phyloP scores from a whole-genome alignment of 306 rosid species.

The Castanea mollissima region DNA sequence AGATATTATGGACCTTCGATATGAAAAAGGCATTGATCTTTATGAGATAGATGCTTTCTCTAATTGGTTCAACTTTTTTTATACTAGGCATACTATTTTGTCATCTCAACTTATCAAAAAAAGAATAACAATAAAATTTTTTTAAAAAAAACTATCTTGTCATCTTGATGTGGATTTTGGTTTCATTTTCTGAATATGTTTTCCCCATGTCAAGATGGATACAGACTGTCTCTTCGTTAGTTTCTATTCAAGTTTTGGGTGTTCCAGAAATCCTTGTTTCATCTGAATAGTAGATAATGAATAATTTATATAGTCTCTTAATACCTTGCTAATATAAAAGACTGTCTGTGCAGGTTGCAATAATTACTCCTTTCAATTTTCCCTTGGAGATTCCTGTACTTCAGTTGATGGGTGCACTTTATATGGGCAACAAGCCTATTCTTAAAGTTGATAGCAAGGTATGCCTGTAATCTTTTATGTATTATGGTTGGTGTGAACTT shows the following conservation, averaged over 20 bases:
- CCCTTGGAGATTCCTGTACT: constrained; percentile 97
- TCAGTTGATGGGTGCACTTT: constrained; percentile 98
- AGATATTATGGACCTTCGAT: background rate
- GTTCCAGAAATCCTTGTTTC: background rate
- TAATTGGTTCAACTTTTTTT: background rate
- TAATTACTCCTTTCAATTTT: constrained; percentile 92
- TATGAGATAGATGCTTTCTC: constrained; percentile 2
- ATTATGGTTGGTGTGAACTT: background rate
- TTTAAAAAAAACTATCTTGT: background rate
- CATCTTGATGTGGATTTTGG: constrained; percentile 13
- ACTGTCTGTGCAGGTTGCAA: constrained; percentile 67
- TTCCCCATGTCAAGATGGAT: constrained; percentile 12
- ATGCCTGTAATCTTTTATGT: background rate
- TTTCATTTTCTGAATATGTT: constrained; percentile 17
- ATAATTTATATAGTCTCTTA: background rate
- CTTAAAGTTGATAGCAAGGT: constrained; percentile 98
- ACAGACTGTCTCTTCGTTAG: constrained; percentile 2
- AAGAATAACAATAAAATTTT: too few relatives aligned
- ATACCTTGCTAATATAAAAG: constrained; percentile 2
- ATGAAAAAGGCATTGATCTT: constrained; percentile 1
- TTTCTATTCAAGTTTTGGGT: constrained; percentile 5
- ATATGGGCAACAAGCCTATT: constrained; percentile 96
- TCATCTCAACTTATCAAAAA: background rate
- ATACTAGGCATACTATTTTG: background rate
- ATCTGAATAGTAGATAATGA: background rate